phyloP scores from a whole-genome alignment of 2,329 filamentous ascomycete species.

The Aspergillus caelatus region DNA sequence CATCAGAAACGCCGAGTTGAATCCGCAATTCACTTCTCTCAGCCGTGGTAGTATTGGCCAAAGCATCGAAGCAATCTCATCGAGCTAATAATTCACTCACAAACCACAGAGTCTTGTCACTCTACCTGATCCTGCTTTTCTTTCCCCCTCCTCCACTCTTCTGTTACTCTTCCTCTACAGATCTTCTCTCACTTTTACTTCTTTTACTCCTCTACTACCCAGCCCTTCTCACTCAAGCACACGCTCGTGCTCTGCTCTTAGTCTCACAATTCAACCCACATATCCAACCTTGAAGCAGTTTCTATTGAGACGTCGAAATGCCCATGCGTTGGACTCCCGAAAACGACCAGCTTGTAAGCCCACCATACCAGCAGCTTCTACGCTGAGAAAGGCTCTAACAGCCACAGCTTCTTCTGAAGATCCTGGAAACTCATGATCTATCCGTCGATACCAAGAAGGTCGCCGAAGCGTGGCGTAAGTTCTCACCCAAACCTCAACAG shows the following conservation, averaged over 20 bases:
- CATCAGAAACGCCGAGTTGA: not conserved
- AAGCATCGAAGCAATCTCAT: not conserved
- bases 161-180: not conserved
- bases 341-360: constrained; percentile 39
- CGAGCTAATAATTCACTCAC: not conserved
- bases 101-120: not conserved
- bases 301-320: constrained; percentile 25
- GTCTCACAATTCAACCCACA: not conserved
- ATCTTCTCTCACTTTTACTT: constrained; percentile 1
- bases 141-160: not conserved
- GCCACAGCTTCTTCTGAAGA: constrained; percentile 42
- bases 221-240: not conserved
- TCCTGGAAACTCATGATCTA: constrained; percentile 43
- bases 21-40: not conserved
- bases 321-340: constrained; percentile 42
- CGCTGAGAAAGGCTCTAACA: not conserved
- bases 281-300: not conserved
- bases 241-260: not conserved
- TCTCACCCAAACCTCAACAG: not conserved
- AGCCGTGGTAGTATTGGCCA: not conserved
- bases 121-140: not conserved
- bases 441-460: constrained; percentile 38
- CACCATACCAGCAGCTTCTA: not conserved
- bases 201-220: not conserved
- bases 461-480: constrained; percentile 44